Percentiles rank a stretch among this genome's conserved stretches.
phyloP scores from a whole-genome alignment of 2,329 filamentous ascomycete species.

The Cladophialophora bantiana region DNA sequence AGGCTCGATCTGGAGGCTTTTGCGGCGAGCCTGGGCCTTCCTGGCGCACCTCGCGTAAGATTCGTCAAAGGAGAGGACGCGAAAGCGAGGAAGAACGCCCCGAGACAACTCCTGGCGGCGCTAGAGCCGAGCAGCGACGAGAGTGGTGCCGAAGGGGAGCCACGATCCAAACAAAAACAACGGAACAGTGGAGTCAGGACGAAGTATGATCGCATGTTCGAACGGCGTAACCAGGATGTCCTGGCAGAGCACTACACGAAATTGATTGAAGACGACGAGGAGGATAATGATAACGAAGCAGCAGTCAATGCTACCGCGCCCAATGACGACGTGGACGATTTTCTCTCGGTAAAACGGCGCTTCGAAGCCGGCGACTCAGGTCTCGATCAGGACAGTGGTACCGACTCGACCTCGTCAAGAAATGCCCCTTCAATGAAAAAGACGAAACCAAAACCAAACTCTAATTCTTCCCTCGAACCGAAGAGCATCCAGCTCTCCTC shows the following conservation, averaged over 20 bases:
- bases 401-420: slow-evolving; percentile 7
- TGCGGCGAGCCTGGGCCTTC: slow-evolving; percentile 83
- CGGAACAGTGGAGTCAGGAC: slow-evolving; percentile 73
- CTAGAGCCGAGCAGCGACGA: slow-evolving; percentile 56
- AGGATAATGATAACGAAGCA: slow-evolving; percentile 46
- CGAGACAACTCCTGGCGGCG: slow-evolving; percentile 67
- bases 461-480: slow-evolving; percentile 44
- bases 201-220: slow-evolving; percentile 98
- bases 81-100: slow-evolving; percentile 86
- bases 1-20: slow-evolving; percentile 85
- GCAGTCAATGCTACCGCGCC: slow-evolving; percentile 35
- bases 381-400: slow-evolving; percentile 53
- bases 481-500: slow-evolving; percentile 56
- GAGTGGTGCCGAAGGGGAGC: slow-evolving; percentile 53
- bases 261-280: slow-evolving; percentile 70
- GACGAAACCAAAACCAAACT: slow-evolving; percentile 10
- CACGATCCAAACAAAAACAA: slow-evolving; percentile 63
- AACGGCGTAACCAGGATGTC: slow-evolving; percentile 93
- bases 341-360: slow-evolving; percentile 88
- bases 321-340: slow-evolving; percentile 70
- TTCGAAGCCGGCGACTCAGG: slow-evolving; percentile 73
- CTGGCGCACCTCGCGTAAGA: slow-evolving; percentile 90
- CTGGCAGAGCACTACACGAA: slow-evolving; percentile 93
- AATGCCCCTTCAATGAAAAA: slow-evolving; percentile 43
- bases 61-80: slow-evolving; percentile 89